phyloP scores from a whole-genome alignment of 768 basidiomycete genomes.

The Leccinum variicolor region DNA sequence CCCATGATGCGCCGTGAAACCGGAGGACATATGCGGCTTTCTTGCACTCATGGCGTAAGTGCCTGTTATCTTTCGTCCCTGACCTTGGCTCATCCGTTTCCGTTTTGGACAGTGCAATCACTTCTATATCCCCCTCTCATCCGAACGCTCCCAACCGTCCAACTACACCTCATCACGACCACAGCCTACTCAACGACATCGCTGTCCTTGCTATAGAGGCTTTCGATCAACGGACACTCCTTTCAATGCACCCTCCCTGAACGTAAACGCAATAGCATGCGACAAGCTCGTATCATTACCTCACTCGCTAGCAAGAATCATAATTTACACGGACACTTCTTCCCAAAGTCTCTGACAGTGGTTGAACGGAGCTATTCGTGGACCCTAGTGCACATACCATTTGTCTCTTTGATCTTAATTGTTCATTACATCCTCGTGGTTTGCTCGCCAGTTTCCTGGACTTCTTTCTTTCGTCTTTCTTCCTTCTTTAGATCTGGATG shows the following conservation, averaged over 20 bases:
- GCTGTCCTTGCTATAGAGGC: background rate
- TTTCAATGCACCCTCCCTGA: background rate
- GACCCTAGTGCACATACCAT: conserved; percentile 3
- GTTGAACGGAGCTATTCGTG: background rate
- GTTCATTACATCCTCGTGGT: background rate
- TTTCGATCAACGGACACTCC: background rate
- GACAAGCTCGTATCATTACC: background rate
- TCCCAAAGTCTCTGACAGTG: background rate
- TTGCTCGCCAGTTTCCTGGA: background rate
- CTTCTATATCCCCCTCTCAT: background rate
- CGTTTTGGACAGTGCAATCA: background rate
- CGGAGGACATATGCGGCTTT: background rate
- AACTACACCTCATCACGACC: background rate
- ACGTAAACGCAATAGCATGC: background rate
- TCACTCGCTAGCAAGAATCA: conserved; percentile 8
- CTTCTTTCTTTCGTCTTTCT: background rate
- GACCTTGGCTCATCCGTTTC: background rate
- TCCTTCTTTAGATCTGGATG: conserved; percentile 1
- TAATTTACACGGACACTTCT: conserved; percentile 7
- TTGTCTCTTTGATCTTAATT: background rate
- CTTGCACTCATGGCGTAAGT: conserved; percentile 8
- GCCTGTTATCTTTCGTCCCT: background rate
- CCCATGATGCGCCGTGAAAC: conserved; percentile 4
- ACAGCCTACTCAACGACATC: background rate
- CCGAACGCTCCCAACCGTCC: background rate